These are phyloP conservation scores for Rhytidiadelphus loreus DNA, from an alignment of 225 moss, liverwort and hornwort species.

Conservation along the genomic window DNA sequence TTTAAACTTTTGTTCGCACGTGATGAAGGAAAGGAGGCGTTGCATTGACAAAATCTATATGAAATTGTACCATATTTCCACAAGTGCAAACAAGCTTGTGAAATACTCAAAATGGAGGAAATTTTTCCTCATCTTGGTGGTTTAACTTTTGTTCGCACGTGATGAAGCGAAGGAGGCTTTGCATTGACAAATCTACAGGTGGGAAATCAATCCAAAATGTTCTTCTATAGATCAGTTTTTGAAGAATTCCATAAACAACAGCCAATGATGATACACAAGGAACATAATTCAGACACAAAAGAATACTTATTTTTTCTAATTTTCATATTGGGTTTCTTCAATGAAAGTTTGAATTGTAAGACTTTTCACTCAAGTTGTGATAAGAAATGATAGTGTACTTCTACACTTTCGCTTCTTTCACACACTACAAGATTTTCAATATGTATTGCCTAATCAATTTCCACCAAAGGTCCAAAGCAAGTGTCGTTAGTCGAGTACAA, in stretches of 20 bases:
- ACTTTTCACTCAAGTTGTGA: not conserved
- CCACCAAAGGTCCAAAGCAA: too few species aligned
- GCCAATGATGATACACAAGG: not conserved
- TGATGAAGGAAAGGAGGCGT: too few species aligned
- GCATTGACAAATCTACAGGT: not conserved
- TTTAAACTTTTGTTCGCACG: too few species aligned
- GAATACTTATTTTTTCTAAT: not conserved
- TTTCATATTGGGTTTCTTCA: accelerated
- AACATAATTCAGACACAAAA: too few species aligned
- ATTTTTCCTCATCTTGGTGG: not conserved
- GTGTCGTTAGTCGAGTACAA: too few species aligned
- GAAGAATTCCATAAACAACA: not conserved
- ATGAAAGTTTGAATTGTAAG: not conserved
- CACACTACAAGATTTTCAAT: not conserved
- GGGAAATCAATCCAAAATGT: not conserved
- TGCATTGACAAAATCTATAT: too few species aligned
- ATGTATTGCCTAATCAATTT: not conserved
- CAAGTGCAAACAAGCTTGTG: too few species aligned
- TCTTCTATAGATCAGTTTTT: not conserved
- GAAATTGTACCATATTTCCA: too few species aligned
- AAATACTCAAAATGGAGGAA: not conserved
- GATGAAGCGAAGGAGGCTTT: not conserved
- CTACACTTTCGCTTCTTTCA: accelerated
- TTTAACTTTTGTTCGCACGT: too few species aligned
- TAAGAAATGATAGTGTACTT: not conserved